Conservation (phyloP, 192 early-diverging fungal species). For the Entophlyctis helioformis region DNA sequence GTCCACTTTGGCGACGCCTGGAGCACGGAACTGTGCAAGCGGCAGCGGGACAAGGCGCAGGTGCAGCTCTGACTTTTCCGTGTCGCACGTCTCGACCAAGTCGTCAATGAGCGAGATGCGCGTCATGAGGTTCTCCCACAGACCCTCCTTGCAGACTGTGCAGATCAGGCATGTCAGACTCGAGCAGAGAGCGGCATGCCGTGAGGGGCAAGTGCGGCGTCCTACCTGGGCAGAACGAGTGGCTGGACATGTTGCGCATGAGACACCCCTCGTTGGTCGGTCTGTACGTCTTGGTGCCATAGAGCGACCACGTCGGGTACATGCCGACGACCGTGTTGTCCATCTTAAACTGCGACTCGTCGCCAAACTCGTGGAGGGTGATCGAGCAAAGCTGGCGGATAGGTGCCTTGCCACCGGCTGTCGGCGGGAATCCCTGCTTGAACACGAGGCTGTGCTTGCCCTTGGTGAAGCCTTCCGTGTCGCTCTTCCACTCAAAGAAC, state of each 20-base stretch:
- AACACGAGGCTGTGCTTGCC: slow-evolving; percentile 35
- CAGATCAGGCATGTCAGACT: neutral
- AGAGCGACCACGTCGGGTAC: slow-evolving; percentile 33
- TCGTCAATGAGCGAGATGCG: slow-evolving; percentile 36
- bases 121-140: slow-evolving; percentile 36
- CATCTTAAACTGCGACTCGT: slow-evolving; percentile 13
- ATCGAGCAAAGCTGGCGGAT: slow-evolving; percentile 51
- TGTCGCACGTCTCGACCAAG: slow-evolving; percentile 10
- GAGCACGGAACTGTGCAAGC: slow-evolving; percentile 40
- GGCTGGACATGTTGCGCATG: slow-evolving; percentile 47
- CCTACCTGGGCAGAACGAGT: slow-evolving; percentile 24
- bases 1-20: slow-evolving; percentile 5
- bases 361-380: slow-evolving; percentile 39
- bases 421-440: slow-evolving; percentile 23
- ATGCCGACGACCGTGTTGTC: slow-evolving; percentile 31
- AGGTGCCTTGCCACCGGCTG: slow-evolving; percentile 11
- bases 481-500: slow-evolving; percentile 27
- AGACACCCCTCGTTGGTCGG: slow-evolving; percentile 45
- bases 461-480: slow-evolving; percentile 19
- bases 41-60: slow-evolving; percentile 10
- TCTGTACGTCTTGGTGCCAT: slow-evolving; percentile 31
- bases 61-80: neutral
- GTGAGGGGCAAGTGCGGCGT: neutral
- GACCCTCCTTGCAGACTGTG: slow-evolving; percentile 43
- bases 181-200: neutral